Evolutionary conservation across 2,329 filamentous ascomycete species (phyloP), one percentile per base, ranked within the genome.

Genomic region (Harringtonia aguacate): DNA sequence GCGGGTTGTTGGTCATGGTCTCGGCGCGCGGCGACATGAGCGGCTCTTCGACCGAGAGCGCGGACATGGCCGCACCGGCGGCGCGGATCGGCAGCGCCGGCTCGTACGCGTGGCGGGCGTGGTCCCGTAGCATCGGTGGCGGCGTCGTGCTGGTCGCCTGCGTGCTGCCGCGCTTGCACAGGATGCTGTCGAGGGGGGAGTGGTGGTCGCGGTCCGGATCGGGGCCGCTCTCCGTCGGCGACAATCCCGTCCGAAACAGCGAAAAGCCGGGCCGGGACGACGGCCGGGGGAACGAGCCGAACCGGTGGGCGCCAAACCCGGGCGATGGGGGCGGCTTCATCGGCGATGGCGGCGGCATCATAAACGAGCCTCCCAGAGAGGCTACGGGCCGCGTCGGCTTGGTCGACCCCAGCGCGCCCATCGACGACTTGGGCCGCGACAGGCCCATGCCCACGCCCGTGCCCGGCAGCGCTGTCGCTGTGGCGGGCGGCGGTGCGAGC

Each of bases 11-110:
- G 3, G 81, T 86, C 68, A 88, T 88, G 15, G 80, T 77, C 54
- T 84, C 80, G 1, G 70, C 79, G 36, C 84, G 74, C 0, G 85
- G 84, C 3, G 83, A 87, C 69, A 86, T 72, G 10, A 85, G 62
- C 13, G 77, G 67, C 38, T 78, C 72, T 17, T 52, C 50, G 4
- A 39, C 36, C 2, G 41, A 8, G 8, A 46, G 42, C 10, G 44
- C 22, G n/a, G n/a, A n/a, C n/a, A n/a, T 3, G 48, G 36, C 8
- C 37, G 43, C 10, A 49, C 10, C 17, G 39, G 31, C n/a, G n/a
- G n/a, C n/a, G n/a, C n/a, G n/a, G n/a, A n/a, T n/a, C n/a, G n/a
- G n/a, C n/a, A n/a, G n/a, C n/a, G n/a, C n/a, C n/a, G n/a, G n/a
- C n/a, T n/a, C n/a, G n/a, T n/a, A n/a, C n/a, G n/a, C n/a, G n/a